Evolutionary conservation across 352 stramenopile species (phyloP).

Genomic region (Phytophthora kernoviae): DNA sequence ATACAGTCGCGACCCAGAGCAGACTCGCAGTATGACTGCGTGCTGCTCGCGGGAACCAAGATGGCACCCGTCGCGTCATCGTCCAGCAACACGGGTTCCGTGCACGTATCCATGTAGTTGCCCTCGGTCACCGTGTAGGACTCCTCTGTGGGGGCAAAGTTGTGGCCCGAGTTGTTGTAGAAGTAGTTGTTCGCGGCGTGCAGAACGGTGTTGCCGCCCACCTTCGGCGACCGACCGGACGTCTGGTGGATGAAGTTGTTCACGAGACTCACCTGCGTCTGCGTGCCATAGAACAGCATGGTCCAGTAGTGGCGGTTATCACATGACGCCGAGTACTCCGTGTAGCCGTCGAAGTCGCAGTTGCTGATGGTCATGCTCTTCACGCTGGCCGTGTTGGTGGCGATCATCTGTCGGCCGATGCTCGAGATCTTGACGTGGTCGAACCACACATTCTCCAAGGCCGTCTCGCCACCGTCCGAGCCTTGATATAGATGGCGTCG

Average conservation of each 20-base stretch:
- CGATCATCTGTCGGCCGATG: conserved; percentile 41
- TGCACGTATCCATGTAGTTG: conserved; percentile 39
- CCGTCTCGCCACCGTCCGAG: conserved; percentile 17
- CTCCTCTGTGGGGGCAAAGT: conserved; percentile 23
- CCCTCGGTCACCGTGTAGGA: conserved; percentile 27
- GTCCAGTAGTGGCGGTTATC: conserved; percentile 57
- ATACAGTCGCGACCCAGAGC: conserved; percentile 22
- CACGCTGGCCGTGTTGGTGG: conserved; percentile 30
- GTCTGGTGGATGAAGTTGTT: conserved; percentile 28
- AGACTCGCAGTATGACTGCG: conserved; percentile 17
- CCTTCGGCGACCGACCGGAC: conserved; percentile 32
- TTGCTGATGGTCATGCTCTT: conserved; percentile 50
- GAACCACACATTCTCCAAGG: conserved; percentile 18
- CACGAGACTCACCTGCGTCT: conserved; percentile 37
- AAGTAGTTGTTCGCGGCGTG: conserved; percentile 37
- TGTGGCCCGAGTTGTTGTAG: conserved; percentile 25
- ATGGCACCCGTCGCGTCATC: conserved; percentile 18
- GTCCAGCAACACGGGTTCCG: conserved; percentile 18
- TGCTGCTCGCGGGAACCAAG: conserved; percentile 20
- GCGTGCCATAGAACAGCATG: conserved; percentile 44
- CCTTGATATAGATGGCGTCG: conserved; percentile 36
- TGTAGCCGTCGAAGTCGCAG: conserved; percentile 51
- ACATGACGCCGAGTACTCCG: conserved; percentile 36
- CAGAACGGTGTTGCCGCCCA: conserved; percentile 24
- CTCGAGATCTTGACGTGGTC: conserved; percentile 24